Conservation (phyloP, 768 basidiomycete species). For the Pleurotus eryngii region DNA sequence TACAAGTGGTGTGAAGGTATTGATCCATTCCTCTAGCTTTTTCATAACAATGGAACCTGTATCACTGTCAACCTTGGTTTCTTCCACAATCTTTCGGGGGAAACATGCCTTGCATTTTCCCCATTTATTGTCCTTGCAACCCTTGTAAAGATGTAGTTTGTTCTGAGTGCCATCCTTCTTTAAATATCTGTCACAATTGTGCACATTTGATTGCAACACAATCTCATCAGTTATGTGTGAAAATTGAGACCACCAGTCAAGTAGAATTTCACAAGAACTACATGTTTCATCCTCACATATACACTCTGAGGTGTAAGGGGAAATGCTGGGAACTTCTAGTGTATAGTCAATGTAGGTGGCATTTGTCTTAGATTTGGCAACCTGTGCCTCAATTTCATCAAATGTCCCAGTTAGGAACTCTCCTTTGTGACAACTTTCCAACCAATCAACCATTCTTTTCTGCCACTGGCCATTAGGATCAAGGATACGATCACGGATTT, state of each 20-base stretch:
- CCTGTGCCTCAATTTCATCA: too few relatives aligned
- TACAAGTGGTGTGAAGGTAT: conserved; percentile 15
- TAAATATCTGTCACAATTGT: not conserved
- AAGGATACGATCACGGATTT: conserved; percentile 23
- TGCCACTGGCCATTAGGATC: not conserved
- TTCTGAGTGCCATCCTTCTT: conserved; percentile 1
- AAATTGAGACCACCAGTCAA: too few relatives aligned
- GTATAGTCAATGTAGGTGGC: too few relatives aligned
- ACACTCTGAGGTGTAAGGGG: too few relatives aligned
- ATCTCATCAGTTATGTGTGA: conserved; percentile 22
- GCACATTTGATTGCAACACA: conserved; percentile 5
- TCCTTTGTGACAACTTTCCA: too few relatives aligned
- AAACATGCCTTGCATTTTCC: conserved; percentile 28
- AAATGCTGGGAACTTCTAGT: too few relatives aligned
- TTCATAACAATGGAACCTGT: conserved; percentile 12
- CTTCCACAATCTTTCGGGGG: conserved; percentile 17
- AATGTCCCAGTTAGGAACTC: too few relatives aligned
- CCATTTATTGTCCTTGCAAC: conserved; percentile 24
- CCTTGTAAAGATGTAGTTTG: conserved; percentile 9
- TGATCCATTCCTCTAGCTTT: conserved; percentile 23
- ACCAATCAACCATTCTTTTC: conserved; percentile 14
- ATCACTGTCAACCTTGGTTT: conserved; percentile 12
- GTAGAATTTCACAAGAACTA: too few relatives aligned
- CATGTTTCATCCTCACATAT: too few relatives aligned
- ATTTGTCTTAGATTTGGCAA: too few relatives aligned